Base-by-base conservation (phyloP, 2,329 filamentous ascomycete genomes). In the Aspergillus niger region DNA sequence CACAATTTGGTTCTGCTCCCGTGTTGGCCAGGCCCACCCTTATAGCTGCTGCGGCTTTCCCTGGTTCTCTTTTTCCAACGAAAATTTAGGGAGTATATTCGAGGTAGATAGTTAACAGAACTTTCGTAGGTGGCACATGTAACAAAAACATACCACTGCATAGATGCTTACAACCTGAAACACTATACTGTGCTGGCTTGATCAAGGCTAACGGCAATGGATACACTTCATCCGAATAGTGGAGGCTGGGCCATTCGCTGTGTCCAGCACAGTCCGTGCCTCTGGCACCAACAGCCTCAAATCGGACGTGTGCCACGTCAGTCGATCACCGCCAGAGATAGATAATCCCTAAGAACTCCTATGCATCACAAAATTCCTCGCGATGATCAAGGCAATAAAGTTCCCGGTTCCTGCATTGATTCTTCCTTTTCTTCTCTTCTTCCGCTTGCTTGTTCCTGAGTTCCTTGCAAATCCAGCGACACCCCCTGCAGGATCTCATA, bases 351-450 rank as follows among this genome's bases (percentile, higher is more conserved):
- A 28, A 32, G 47, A 50, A 17, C 32, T 57, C 36, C 30, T 44
- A 61, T 57, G 55, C 39, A 41, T 48, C 49, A 51, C 26, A 53
- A 26, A 26, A 52, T 28, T 22, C 32, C 28, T 55, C 39, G n/a
- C 43, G 26, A 47, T 24, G 26, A 55, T 55, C 53, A 13, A 17
- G 39, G n/a, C 26, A 36, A 56, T 61, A 58, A 50, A 55, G 51
- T 63, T 58, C 44, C 30, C 26, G 44, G 58, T 61, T 61, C 61
- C 58, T 63, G 61, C 58, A 57, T 55, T 48, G 38, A 52, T 17
- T 20, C 47, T 24, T 52, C 49, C 50, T 20, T 55, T 28, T 24
- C 36, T 22, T 50, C 57, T 38, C 44, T 38, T 43, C 24, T 55
- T 26, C 20, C 39, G 26, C 22, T 41, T 41, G 22, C 13, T 32